phyloP scores from a whole-genome alignment of 345 rosid species.

The Raphanus sativus region DNA sequence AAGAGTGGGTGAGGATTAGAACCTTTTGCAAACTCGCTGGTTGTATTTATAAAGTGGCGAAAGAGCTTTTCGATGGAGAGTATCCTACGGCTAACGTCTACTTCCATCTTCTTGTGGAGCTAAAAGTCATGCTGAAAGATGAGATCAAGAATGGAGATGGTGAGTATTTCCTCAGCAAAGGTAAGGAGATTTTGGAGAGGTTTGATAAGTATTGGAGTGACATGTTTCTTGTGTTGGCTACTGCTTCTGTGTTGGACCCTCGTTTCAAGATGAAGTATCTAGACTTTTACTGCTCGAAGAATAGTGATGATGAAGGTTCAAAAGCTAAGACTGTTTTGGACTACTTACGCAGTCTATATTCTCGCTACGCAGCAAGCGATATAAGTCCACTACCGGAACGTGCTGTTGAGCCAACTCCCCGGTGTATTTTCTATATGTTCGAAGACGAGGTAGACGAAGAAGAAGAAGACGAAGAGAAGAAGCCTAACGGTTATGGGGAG shows the following conservation, averaged over 20 bases:
- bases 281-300: conserved; percentile 64
- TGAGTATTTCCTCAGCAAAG: not conserved
- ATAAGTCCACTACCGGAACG: conserved; percentile 30
- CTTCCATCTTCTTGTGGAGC: conserved; percentile 25
- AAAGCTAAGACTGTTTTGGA: conserved; percentile 64
- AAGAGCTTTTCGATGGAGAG: conserved; percentile 16
- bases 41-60: conserved; percentile 27
- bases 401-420: not conserved
- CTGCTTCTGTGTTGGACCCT: conserved; percentile 83
- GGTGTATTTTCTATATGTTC: not conserved
- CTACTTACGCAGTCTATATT: conserved; percentile 56
- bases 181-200: conserved; percentile 20
- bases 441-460: not conserved
- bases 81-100: conserved; percentile 11
- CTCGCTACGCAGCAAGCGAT: conserved; percentile 41
- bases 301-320: conserved; percentile 55
- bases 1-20: conserved; percentile 5
- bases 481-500: conserved; percentile 31
- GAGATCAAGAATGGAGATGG: not conserved
- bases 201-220: conserved; percentile 70
- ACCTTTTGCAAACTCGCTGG: conserved; percentile 23
- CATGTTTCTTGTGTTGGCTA: conserved; percentile 59
- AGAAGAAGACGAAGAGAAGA: conserved; percentile 4
- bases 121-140: not conserved
- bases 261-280: conserved; percentile 82